These are phyloP conservation scores for Plasmodium berghei DNA, from an alignment of 169 alveolate genomes.

Conservation along the genomic window DNA sequence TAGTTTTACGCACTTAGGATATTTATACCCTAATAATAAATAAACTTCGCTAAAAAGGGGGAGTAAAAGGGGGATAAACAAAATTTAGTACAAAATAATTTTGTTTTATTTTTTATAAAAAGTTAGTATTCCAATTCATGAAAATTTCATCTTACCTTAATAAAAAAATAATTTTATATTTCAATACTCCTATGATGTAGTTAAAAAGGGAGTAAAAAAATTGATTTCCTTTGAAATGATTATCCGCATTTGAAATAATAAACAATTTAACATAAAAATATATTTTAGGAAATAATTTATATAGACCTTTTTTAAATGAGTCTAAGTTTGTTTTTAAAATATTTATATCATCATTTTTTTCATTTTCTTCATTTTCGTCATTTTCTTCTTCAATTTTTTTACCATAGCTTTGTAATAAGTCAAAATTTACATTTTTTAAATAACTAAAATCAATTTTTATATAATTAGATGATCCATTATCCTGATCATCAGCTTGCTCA, in stretches of 20 bases:
- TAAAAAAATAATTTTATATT: constrained; percentile 40
- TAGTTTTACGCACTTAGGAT: constrained; percentile 3
- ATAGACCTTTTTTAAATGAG: constrained; percentile 31
- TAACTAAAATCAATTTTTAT: constrained; percentile 9
- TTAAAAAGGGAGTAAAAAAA: constrained; percentile 33
- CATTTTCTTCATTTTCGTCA: neutral
- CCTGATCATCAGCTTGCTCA: neutral
- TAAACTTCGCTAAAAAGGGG: constrained; percentile 57
- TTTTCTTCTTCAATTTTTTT: neutral
- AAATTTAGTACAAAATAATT: too few relatives aligned
- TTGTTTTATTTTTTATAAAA: too few relatives aligned
- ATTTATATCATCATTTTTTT: constrained; percentile 13
- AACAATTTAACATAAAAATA: constrained; percentile 67
- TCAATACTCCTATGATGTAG: constrained; percentile 49
- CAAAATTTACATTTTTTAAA: constrained; percentile 22
- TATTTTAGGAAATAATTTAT: constrained; percentile 49
- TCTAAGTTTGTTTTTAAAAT: constrained; percentile 23
- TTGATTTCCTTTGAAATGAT: constrained; percentile 18
- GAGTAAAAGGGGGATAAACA: neutral
- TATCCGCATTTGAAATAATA: constrained; percentile 62
- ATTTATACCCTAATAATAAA: constrained; percentile 27
- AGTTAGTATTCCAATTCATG: too few relatives aligned
- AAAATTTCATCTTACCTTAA: constrained; percentile 30
- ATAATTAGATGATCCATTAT: neutral
- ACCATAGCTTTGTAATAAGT: constrained; percentile 22